phyloP scores from a whole-genome alignment of 345 rosid species.

The Melastoma malabathricum region DNA sequence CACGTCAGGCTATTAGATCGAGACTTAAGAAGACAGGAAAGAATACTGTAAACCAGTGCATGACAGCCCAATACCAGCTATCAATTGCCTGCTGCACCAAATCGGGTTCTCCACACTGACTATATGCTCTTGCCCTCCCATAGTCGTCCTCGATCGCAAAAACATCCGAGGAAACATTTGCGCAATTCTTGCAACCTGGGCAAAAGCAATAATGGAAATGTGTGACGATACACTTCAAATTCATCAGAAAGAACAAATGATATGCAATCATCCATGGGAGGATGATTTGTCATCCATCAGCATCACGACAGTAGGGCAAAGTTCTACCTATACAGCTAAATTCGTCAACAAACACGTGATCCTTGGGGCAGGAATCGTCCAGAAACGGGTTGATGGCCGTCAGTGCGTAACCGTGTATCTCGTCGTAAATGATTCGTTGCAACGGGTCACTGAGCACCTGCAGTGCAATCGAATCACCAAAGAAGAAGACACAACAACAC shows the following conservation, averaged over 20 bases:
- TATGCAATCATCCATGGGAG: neutral
- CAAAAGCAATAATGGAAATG: neutral
- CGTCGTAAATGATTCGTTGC: constrained; percentile 93
- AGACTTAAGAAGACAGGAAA: too few relatives aligned
- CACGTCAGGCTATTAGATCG: constrained; percentile 1
- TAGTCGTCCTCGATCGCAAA: constrained; percentile 82
- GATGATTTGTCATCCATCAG: neutral
- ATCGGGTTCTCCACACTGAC: constrained; percentile 48
- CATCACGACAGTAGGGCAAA: neutral
- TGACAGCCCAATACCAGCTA: constrained; percentile 41
- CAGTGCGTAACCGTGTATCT: constrained; percentile 81
- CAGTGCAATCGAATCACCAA: constrained; percentile 11
- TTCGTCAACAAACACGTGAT: constrained; percentile 84
- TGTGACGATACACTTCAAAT: neutral
- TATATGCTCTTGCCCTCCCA: constrained; percentile 84
- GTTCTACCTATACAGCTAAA: constrained; percentile 85
- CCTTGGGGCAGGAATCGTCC: constrained; percentile 50
- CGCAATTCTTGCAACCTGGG: constrained; percentile 94
- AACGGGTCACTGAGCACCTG: constrained; percentile 95
- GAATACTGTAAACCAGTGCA: too few relatives aligned
- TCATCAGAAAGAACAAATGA: constrained; percentile 2
- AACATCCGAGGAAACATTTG: constrained; percentile 57
- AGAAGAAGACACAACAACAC: constrained; percentile 1
- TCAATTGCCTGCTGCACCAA: constrained; percentile 77
- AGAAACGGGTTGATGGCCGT: constrained; percentile 79